Evolutionary conservation across 2,329 filamentous ascomycete genomes (phyloP).

Genomic region (Aspergillus phoenicis): DNA sequence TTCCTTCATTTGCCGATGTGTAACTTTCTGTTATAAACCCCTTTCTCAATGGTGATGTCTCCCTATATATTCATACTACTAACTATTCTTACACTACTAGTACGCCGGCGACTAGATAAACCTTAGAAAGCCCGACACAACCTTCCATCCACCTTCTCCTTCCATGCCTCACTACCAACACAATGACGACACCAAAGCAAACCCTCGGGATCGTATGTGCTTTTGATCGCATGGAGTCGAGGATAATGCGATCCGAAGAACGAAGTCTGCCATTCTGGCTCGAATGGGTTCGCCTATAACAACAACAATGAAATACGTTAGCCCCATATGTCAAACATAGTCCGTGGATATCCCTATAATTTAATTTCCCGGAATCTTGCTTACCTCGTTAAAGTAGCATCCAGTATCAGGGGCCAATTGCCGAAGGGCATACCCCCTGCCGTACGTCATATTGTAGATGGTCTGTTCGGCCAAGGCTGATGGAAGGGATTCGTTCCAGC

Average conservation of each 20-base stretch:
- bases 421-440: constrained; percentile 24
- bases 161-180: constrained; percentile 21
- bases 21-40: too few relatives aligned
- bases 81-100: too few relatives aligned
- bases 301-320: too few relatives aligned
- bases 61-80: too few relatives aligned
- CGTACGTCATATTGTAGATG: constrained; percentile 19
- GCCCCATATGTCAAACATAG: too few relatives aligned
- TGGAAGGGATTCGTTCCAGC: constrained; percentile 16
- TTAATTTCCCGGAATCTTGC: background rate
- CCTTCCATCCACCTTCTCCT: background rate
- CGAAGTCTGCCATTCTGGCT: constrained; percentile 17
- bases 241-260: background rate
- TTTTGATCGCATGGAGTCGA: background rate
- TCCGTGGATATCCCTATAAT: background rate
- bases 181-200: constrained; percentile 28
- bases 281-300: constrained; percentile 18
- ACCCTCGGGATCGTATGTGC: constrained; percentile 18
- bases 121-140: background rate
- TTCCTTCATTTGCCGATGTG: too few relatives aligned
- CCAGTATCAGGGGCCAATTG: constrained; percentile 28
- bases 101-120: background rate
- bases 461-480: constrained; percentile 7
- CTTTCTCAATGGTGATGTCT: too few relatives aligned
- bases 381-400: constrained; percentile 35